Evolutionary conservation across 768 basidiomycete genomes (phyloP).

Genomic region (Tulasnella sp.): DNA sequence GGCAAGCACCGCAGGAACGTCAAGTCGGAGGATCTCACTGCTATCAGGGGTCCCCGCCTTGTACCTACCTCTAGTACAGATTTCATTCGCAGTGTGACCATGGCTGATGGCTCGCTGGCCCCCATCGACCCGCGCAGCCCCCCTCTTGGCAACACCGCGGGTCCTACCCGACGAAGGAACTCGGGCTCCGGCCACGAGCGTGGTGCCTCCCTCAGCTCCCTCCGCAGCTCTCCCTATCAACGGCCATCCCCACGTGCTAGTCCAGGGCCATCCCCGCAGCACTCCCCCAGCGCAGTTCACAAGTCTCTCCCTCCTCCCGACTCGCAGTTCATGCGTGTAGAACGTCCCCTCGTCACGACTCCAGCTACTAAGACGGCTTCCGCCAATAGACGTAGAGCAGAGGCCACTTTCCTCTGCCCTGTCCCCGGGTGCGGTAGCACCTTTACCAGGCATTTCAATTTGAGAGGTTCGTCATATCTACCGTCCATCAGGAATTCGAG

Average conservation of each 20-base stretch:
- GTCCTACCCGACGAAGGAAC: neutral
- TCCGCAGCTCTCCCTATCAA: slow-evolving; percentile 14
- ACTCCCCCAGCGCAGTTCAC: slow-evolving; percentile 2
- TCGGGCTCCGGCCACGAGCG: slow-evolving; percentile 13
- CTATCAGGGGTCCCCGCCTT: slow-evolving; percentile 20
- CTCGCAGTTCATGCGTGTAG: slow-evolving; percentile 25
- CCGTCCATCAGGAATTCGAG: slow-evolving; percentile 19
- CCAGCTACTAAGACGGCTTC: slow-evolving; percentile 80
- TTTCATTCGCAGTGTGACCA: slow-evolving; percentile 18
- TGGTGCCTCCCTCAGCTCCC: slow-evolving; percentile 12
- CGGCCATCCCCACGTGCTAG: slow-evolving; percentile 13
- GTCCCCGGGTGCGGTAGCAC: slow-evolving; percentile 76
- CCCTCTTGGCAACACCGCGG: neutral
- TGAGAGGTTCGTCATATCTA: slow-evolving; percentile 48
- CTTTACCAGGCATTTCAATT: slow-evolving; percentile 85
- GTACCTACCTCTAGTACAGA: neutral
- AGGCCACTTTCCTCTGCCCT: slow-evolving; percentile 74
- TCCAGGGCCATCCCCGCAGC: slow-evolving; percentile 9
- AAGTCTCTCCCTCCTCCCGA: neutral
- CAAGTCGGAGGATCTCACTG: slow-evolving; percentile 49
- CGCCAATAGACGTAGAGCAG: slow-evolving; percentile 72
- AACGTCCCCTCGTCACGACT: slow-evolving; percentile 81
- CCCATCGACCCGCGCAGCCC: slow-evolving; percentile 15
- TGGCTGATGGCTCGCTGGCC: slow-evolving; percentile 17
- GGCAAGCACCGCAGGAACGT: slow-evolving; percentile 39